phyloP scores from a whole-genome alignment of 2,329 filamentous ascomycete genomes.

The Pseudogymnoascus sp. region DNA sequence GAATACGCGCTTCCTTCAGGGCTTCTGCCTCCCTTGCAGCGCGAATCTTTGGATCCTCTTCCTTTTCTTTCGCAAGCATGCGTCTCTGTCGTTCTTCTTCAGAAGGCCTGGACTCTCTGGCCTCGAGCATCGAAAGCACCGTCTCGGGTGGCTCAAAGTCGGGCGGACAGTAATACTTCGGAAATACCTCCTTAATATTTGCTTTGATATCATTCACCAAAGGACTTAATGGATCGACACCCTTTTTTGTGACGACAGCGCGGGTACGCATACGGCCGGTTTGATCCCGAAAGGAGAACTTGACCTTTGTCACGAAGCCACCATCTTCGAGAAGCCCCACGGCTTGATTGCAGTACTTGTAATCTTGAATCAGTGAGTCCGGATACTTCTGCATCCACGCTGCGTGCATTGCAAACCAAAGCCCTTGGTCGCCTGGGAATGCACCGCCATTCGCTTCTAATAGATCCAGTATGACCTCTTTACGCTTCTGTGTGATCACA shows the following conservation, averaged over 20 bases:
- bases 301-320: constrained; percentile 15
- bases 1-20: not conserved
- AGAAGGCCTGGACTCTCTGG: constrained; percentile 7
- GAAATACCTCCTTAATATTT: constrained; percentile 18
- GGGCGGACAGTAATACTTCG: constrained; percentile 24
- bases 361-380: constrained; percentile 20
- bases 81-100: constrained; percentile 12
- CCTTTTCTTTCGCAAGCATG: constrained; percentile 4
- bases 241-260: constrained; percentile 17
- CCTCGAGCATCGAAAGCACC: constrained; percentile 19
- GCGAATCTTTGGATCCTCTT: not conserved
- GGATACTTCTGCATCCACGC: constrained; percentile 23
- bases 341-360: constrained; percentile 20
- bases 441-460: constrained; percentile 20
- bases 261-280: constrained; percentile 14
- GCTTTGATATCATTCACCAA: constrained; percentile 19
- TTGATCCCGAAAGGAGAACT: constrained; percentile 16
- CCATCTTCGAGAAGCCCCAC: constrained; percentile 22
- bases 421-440: constrained; percentile 24
- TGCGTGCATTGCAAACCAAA: constrained; percentile 26
- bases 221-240: constrained; percentile 11
- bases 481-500: constrained; percentile 11
- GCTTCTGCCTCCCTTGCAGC: not conserved
- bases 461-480: constrained; percentile 14
- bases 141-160: constrained; percentile 20